Conservation (phyloP, 441 rosid genomes). For the Aquilaria agallochum region DNA sequence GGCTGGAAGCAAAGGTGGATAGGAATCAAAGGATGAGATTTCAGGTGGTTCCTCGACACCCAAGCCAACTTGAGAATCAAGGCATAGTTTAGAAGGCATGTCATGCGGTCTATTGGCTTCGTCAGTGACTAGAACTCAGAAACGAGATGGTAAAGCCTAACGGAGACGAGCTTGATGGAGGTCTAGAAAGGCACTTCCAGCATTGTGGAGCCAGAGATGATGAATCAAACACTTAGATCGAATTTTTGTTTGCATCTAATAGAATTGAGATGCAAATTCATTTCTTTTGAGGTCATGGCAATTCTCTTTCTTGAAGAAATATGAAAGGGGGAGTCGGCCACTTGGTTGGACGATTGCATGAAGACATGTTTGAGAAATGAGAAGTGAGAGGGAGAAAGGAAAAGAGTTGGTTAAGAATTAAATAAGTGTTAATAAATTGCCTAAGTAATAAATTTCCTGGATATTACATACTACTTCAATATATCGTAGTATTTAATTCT, state of each 20-base stretch:
- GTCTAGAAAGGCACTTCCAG: slow-evolving; percentile 10
- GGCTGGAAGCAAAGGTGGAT: too few species aligned
- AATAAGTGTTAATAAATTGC: slow-evolving; percentile 2
- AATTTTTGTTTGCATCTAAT: background rate
- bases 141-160: slow-evolving; percentile 45
- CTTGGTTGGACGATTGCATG: slow-evolving; percentile 17
- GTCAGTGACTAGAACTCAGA: slow-evolving; percentile 62
- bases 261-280: background rate
- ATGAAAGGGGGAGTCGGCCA: slow-evolving; percentile 7
- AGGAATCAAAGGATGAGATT: too few species aligned
- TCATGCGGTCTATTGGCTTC: slow-evolving; percentile 79
- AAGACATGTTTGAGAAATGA: slow-evolving; percentile 38
- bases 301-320: slow-evolving; percentile 4
- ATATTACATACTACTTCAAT: too few species aligned
- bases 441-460: background rate
- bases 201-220: slow-evolving; percentile 16
- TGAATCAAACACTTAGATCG: background rate
- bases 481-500: slow-evolving; percentile 8
- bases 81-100: slow-evolving; percentile 71
- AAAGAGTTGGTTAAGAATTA: background rate
- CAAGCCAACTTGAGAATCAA: slow-evolving; percentile 55
- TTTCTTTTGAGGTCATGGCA: slow-evolving; percentile 1
- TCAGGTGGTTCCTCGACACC: slow-evolving; percentile 33
- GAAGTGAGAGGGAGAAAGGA: background rate
- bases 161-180: slow-evolving; percentile 14